Conservation (phyloP, 441 rosid species). For the Populus hybrid region DNA sequence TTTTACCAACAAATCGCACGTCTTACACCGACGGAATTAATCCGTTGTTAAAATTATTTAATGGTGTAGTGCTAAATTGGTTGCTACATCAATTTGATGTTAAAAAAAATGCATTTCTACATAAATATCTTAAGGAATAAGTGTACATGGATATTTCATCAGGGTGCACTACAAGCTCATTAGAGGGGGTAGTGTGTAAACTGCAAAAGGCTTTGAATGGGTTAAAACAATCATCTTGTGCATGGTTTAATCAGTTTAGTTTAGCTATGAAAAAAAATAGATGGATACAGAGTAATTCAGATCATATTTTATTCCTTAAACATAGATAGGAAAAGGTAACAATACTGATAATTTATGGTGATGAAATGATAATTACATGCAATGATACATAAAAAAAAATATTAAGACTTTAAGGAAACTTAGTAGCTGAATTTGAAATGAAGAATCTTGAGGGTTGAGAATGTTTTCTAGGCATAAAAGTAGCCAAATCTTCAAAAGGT, state of each 20-base stretch:
- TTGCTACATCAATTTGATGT: no score
- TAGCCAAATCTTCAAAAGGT: neutral
- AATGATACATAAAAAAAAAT: neutral
- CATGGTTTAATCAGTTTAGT: neutral
- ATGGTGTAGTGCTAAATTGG: no score
- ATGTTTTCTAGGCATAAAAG: neutral
- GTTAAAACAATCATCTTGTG: neutral
- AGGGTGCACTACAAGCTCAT: no score
- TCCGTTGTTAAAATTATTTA: no score
- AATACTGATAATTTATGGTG: slow-evolving; percentile 7
- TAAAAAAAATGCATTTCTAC: no score
- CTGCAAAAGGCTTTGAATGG: neutral
- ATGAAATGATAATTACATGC: neutral
- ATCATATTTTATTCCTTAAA: neutral
- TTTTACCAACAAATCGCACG: no score
- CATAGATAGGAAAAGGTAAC: neutral
- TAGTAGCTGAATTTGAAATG: neutral
- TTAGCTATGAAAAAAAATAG: neutral
- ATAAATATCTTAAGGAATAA: no score
- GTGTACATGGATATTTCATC: no score
- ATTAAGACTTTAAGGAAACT: neutral
- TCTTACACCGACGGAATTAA: no score
- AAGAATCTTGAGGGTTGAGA: neutral
- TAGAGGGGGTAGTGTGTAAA: neutral
- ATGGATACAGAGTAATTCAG: neutral